Base-by-base conservation (phyloP, 2,329 filamentous ascomycete species). In the Neocucurbitaria cava region DNA sequence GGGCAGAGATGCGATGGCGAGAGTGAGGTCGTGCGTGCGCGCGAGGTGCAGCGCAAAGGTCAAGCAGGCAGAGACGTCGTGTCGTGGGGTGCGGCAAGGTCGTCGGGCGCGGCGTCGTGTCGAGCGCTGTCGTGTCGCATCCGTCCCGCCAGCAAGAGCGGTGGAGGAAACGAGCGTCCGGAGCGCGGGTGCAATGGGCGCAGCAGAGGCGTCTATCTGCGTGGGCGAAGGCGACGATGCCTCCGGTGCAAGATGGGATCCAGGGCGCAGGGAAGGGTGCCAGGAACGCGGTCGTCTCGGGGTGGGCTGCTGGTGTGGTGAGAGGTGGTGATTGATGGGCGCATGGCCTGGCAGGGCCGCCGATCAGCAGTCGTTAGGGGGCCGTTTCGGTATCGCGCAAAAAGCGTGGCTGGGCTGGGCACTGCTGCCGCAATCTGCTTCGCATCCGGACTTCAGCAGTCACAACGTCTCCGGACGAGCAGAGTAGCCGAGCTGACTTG, bases 111-210 rank as follows among this genome's bases (percentile, higher is more conserved):
- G 62, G 65, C 55, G 61, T 59, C 50, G 54, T 59, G 58, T 60
- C 42, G 64, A 56, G 63, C 58, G 52, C 49, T 55, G 55, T 65
- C 65, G 61, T 72, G 69, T 72, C 71, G 72, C 72, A 74, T 73
- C 61, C 65, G 71, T 66, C 64, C 61, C 65, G 64, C 61, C 60
- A 66, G 64, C 58, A 56, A 35, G 57, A 62, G 62, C 59, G 56
- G 57, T 59, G 62, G 63, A 59, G 52, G 58, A 53, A 56, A 54
- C 43, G 52, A 46, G 54, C 40, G 57, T 49, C 46, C 57, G 40
- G 56, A 55, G 59, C 45, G 50, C 52, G 65, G 61, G 61, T 58
- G 67, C 65, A 65, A 66, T 57, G 61, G 60, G 66, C 56, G 62
- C 54, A 51, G 64, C 58, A 50, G 56, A 46, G 59, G 59, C 56